Percentiles rank a stretch among this genome's conserved stretches.
These are phyloP conservation scores for Cynara cardunculus DNA, from an alignment of 129 eudicot species.

Conservation along the genomic window DNA sequence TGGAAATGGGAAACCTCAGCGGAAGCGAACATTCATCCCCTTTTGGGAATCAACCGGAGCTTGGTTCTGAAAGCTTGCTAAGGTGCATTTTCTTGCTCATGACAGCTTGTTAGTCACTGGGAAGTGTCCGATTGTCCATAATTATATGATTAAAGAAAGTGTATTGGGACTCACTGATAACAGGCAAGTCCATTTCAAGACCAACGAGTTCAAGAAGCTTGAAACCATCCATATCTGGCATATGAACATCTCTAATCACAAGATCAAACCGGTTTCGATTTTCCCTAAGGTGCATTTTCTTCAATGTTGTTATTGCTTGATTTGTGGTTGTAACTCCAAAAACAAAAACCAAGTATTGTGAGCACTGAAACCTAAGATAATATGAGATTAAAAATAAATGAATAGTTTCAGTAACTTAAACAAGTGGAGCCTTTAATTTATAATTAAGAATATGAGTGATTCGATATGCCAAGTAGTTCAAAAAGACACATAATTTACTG, in stretches of 20 bases:
- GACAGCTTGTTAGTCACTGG: too few relatives aligned
- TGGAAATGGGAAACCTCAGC: too few relatives aligned
- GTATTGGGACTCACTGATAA: slow-evolving; percentile 56
- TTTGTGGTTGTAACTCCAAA: slow-evolving; percentile 66
- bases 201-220: slow-evolving; percentile 88
- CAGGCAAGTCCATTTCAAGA: slow-evolving; percentile 93
- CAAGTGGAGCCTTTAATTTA: too few relatives aligned
- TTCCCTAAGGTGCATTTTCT: slow-evolving; percentile 60
- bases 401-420: too few relatives aligned
- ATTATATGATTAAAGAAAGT: neutral
- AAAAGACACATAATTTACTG: too few relatives aligned
- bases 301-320: slow-evolving; percentile 64
- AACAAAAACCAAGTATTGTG: neutral
- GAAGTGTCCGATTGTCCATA: too few relatives aligned
- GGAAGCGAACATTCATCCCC: too few relatives aligned
- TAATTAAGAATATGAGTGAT: too few relatives aligned
- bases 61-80: too few relatives aligned
- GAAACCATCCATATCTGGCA: slow-evolving; percentile 98
- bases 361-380: slow-evolving; percentile 2
- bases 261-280: slow-evolving; percentile 72
- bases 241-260: slow-evolving; percentile 85
- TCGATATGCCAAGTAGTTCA: too few relatives aligned
- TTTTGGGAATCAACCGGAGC: too few relatives aligned
- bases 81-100: too few relatives aligned
- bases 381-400: neutral